Evolutionary conservation across 257 asterid species (phyloP), one percentile per base, ranked within the genome.

Genomic region (Penstemon davidsonii): DNA sequence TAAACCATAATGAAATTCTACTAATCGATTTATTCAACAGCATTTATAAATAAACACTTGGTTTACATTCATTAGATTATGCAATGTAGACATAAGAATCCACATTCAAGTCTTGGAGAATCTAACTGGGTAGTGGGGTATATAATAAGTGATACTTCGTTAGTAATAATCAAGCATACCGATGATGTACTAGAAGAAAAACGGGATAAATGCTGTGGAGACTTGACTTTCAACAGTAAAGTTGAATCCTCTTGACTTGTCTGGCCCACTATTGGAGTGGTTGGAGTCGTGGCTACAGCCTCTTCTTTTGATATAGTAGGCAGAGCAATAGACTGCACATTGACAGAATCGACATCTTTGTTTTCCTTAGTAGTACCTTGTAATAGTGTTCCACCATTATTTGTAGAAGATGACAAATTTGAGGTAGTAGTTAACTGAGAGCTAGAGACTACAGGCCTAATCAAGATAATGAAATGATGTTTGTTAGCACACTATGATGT

Each of bases 91-190:
- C 39, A 43, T 25, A 66, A 41, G 42, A 11, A n/a, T 36, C 4
- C 39, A 6, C 49, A 42, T 60, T 10, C 69, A 52, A 39, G 68
- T 39, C 68, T 15, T 25, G 4, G 6, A 15, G 36, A 51, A 39
- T 39, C 64, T 38, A 12, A 25, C 4, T 25, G 33, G 33, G 33
- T 25, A 25, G 33, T 1, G 33, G 33, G 33, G 1, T 25, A 25
- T 18, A 46, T 37, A n/a, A 66, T 44, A 68, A 54, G 64, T 59
- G 5, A 57, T 66, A 60, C 50, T 71, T 60, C 60, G 55, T 4
- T 54, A 63, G 65, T 45, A 69, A 55, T 68, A 72, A 68, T 47
- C 52, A 70, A 64, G 74, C 88, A 42, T 89, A 85, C 96, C 88
- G 59, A 76, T 60, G 85, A 76, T 77, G 72, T 69, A 70, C 70